phyloP scores from a whole-genome alignment of 1,284 basidiomycete genomes.

The Boletus holoroseus region DNA sequence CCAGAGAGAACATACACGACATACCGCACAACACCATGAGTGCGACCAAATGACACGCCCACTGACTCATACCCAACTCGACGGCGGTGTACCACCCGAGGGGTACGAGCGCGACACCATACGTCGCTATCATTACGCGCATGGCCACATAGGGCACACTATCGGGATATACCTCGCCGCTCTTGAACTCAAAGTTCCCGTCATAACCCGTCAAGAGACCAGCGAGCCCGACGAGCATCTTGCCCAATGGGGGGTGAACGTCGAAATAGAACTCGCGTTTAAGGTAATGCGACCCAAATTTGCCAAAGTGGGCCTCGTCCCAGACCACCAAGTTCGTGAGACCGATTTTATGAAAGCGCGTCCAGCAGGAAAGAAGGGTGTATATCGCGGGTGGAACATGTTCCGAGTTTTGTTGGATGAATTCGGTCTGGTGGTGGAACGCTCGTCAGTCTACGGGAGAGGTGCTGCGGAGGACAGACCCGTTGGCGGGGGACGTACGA shows the following conservation, averaged over 20 bases:
- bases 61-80: constrained; percentile 89
- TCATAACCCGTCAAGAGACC: constrained; percentile 90
- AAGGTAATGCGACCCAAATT: constrained; percentile 95
- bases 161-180: constrained; percentile 80
- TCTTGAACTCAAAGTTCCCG: constrained; percentile 92
- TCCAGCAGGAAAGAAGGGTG: constrained; percentile 90
- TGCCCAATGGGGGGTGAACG: constrained; percentile 97
- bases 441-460: neutral
- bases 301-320: constrained; percentile 99
- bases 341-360: constrained; percentile 94
- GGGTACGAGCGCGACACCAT: constrained; percentile 94
- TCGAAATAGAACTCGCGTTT: constrained; percentile 96
- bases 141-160: constrained; percentile 90
- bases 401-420: constrained; percentile 78
- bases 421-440: constrained; percentile 53
- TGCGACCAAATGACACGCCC: constrained; percentile 87
- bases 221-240: constrained; percentile 96
- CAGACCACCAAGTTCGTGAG: constrained; percentile 84
- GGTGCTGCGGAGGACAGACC: constrained; percentile 5
- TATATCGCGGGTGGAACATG: constrained; percentile 81
- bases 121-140: constrained; percentile 90
- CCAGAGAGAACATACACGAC: constrained; percentile 28
- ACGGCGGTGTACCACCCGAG: constrained; percentile 95
- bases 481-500: constrained; percentile 46
- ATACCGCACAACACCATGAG: constrained; percentile 88